Conservation (phyloP, 805 yeast species). For the Yamadazyma akitaensis region DNA sequence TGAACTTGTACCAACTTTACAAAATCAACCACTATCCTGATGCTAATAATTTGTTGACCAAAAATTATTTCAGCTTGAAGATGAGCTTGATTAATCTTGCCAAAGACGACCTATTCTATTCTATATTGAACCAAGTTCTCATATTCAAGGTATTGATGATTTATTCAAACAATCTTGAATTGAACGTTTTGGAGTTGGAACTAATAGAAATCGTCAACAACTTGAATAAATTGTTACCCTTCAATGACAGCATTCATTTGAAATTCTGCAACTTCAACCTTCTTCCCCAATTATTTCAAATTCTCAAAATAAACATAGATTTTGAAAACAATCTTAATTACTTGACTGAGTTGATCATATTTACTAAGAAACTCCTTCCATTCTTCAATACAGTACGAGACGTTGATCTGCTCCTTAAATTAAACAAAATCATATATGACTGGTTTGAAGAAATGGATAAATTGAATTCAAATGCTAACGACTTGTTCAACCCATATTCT, state of each 20-base stretch:
- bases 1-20: constrained; percentile 11
- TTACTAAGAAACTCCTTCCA: constrained; percentile 57
- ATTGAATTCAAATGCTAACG: constrained; percentile 5
- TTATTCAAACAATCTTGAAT: constrained; percentile 17
- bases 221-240: constrained; percentile 13
- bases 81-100: constrained; percentile 10
- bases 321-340: constrained; percentile 15
- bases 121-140: constrained; percentile 14
- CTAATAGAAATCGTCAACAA: constrained; percentile 16
- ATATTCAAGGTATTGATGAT: constrained; percentile 22
- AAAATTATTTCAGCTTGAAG: constrained; percentile 10
- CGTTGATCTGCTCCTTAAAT: constrained; percentile 7
- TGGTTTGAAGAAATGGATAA: constrained; percentile 16
- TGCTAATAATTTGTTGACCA: constrained; percentile 10
- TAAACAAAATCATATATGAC: constrained; percentile 13
- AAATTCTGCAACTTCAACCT: constrained; percentile 31
- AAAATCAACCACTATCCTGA: constrained; percentile 16
- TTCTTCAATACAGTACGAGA: constrained; percentile 19
- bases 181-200: constrained; percentile 16
- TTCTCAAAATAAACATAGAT: constrained; percentile 26
- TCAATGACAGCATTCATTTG: constrained; percentile 15
- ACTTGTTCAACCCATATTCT: not conserved
- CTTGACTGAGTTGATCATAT: constrained; percentile 31
- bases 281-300: constrained; percentile 29
- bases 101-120: constrained; percentile 12